Base-by-base conservation (phyloP, 2,329 filamentous ascomycete species). In the Chaetothyriales sp. region DNA sequence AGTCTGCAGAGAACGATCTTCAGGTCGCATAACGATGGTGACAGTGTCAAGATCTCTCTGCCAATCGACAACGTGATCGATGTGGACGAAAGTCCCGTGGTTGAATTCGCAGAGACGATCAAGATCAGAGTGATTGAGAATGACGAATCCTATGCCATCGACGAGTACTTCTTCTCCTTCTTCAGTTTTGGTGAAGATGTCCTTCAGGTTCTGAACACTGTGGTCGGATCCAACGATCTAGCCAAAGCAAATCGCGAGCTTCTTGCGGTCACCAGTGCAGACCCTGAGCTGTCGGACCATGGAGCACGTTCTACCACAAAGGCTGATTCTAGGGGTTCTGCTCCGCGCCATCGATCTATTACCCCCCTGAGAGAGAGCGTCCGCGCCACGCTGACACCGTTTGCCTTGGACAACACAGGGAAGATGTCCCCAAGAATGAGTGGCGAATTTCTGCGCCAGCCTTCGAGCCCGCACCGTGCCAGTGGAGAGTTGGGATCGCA, bases 101-200 rank as follows among this genome's bases (percentile, higher is more conserved):
- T 94, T 50, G 86, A 93, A 56, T 88, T 94, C 65, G 87, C 88
- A 19, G 86, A 95, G 55, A 96, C 92, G 0, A 84, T 93, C 70
- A 95, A 94, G 67, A 81, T 98, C 55, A 80, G 87, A 39, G 87
- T 95, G 44, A 81, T 96, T 51, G 89, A 95, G 62, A 93, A 88
- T 57, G 86, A 92, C 57, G 90, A 95, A 66, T 93, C 87, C 0
- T 96, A 85, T 67, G 89, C 89, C 2, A 86, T 96, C 56, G 92
- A 98, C 61, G 92, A 98, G 80, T 95, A 96, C 65, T 96, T 93
- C 65, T 96, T 98, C 66, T 92, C 89, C 0, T 96, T 96, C 68
- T 95, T 95, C 65, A 84, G 79, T 58, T 82, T 82, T 55, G 88
- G 88, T 5, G 81, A 84, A 60, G 86, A 95, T 60, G 90, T 87